phyloP scores from a whole-genome alignment of 169 alveolate species.

The Prorocentrum cordatum region DNA sequence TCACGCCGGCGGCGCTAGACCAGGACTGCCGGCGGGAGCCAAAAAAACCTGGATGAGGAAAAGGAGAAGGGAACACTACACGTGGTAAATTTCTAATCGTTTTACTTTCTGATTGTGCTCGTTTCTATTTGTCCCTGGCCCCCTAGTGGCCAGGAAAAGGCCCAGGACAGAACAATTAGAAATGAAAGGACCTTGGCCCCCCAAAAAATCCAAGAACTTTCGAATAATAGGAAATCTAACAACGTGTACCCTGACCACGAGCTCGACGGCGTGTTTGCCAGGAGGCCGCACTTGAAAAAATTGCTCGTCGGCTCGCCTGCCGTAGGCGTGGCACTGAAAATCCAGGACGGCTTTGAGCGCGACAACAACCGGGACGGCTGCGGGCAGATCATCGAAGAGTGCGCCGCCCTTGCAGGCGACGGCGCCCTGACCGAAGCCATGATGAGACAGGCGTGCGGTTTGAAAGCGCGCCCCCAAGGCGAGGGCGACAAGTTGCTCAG shows the following conservation, averaged over 20 bases:
- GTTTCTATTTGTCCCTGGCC: too few species aligned
- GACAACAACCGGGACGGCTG: neutral
- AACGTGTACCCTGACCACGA: neutral
- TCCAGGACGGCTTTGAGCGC: neutral
- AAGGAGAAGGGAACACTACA: too few species aligned
- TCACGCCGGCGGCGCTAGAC: too few species aligned
- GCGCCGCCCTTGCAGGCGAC: neutral
- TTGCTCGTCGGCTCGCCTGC: neutral
- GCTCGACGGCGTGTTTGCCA: neutral
- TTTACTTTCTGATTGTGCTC: too few species aligned
- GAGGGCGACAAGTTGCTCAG: neutral
- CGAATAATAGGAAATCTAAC: too few species aligned
- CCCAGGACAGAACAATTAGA: too few species aligned
- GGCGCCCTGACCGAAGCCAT: neutral
- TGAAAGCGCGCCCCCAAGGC: neutral
- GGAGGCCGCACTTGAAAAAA: neutral
- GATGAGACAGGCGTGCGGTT: neutral
- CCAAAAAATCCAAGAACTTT: too few species aligned
- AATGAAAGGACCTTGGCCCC: too few species aligned
- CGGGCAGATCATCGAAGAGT: neutral
- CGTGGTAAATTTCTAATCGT: too few species aligned
- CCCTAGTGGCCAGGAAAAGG: too few species aligned
- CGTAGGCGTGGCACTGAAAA: neutral
- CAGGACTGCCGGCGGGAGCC: too few species aligned
- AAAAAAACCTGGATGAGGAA: too few species aligned